These are phyloP conservation scores for Gossypium arboreum DNA, from an alignment of 345 rosid genomes.

Conservation along the genomic window DNA sequence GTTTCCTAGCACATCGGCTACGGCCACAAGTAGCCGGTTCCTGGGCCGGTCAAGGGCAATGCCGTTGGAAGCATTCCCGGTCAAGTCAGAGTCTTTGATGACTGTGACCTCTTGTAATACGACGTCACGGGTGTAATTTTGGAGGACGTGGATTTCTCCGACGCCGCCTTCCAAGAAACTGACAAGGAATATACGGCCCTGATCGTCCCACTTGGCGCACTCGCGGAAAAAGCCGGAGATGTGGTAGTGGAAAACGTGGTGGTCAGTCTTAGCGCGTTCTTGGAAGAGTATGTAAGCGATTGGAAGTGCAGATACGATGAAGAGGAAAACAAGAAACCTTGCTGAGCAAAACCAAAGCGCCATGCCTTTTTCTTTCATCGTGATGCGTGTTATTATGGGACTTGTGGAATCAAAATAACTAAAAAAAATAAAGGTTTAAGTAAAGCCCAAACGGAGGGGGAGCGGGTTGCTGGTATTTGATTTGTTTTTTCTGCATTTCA, in stretches of 20 bases:
- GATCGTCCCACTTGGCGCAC: slow-evolving; percentile 88
- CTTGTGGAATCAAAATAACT: background rate
- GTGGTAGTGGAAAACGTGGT: slow-evolving; percentile 66
- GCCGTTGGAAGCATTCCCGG: slow-evolving; percentile 69
- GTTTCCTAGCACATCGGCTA: slow-evolving; percentile 54
- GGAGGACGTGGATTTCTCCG: slow-evolving; percentile 57
- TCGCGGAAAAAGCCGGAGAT: slow-evolving; percentile 73
- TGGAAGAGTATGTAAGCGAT: slow-evolving; percentile 54
- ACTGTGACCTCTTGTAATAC: slow-evolving; percentile 50
- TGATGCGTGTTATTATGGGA: background rate
- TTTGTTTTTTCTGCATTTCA: too few relatives aligned
- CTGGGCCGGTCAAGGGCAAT: slow-evolving; percentile 54
- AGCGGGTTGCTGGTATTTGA: too few relatives aligned
- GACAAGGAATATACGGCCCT: slow-evolving; percentile 63
- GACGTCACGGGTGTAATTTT: slow-evolving; percentile 18
- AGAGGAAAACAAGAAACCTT: slow-evolving; percentile 32
- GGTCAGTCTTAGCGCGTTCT: slow-evolving; percentile 50
- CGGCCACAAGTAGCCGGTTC: slow-evolving; percentile 69
- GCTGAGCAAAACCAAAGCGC: slow-evolving; percentile 33
- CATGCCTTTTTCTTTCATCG: slow-evolving; percentile 15
- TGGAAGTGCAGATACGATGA: slow-evolving; percentile 69
- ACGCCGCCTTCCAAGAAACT: slow-evolving; percentile 76
- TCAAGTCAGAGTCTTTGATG: slow-evolving; percentile 60
- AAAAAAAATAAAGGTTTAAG: too few relatives aligned
- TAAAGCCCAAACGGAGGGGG: too few relatives aligned